Percentiles rank a stretch among this genome's conserved stretches.
Evolutionary conservation across 257 asterid species (phyloP).

Genomic region (Capsicum rhomboideum): DNA sequence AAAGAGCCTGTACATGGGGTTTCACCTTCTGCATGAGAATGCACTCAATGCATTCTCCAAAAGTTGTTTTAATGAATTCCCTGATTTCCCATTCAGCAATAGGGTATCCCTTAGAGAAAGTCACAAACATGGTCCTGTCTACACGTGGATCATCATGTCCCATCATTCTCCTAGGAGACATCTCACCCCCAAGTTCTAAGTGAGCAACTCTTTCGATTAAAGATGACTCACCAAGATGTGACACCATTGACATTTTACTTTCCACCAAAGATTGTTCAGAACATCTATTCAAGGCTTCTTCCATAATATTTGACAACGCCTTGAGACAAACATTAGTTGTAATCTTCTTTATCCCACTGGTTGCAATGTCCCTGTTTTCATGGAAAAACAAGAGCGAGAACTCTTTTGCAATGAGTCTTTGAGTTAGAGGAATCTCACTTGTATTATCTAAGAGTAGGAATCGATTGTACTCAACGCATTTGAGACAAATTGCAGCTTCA

Average conservation of each 20-base stretch:
- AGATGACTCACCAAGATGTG: constrained; percentile 2
- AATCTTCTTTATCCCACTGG: constrained; percentile 11
- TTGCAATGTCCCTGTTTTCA: constrained; percentile 6
- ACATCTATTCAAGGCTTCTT: constrained; percentile 18
- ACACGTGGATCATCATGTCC: constrained; percentile 1
- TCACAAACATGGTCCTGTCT: constrained; percentile 48
- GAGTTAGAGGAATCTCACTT: constrained; percentile 36
- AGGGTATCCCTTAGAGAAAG: constrained; percentile 65
- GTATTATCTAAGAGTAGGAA: not conserved
- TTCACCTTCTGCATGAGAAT: constrained; percentile 44
- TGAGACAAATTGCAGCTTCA: constrained; percentile 50
- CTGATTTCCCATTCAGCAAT: constrained; percentile 40
- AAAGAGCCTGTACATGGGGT: constrained; percentile 39
- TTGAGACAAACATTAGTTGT: constrained; percentile 21
- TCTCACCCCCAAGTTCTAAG: not conserved
- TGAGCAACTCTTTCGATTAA: constrained; percentile 8
- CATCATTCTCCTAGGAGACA: not conserved
- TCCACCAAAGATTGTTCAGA: not conserved
- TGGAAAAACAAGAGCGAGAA: constrained; percentile 27
- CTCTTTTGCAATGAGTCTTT: constrained; percentile 9
- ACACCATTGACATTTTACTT: not conserved
- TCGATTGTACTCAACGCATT: constrained; percentile 10
- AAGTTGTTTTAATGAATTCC: constrained; percentile 23
- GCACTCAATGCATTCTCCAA: constrained; percentile 45
- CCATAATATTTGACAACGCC: constrained; percentile 36